Evolutionary conservation across 495 filamentous ascomycete genomes (phyloP), one percentile per base, ranked within the genome.

Genomic region (Endocarpon pusillum): DNA sequence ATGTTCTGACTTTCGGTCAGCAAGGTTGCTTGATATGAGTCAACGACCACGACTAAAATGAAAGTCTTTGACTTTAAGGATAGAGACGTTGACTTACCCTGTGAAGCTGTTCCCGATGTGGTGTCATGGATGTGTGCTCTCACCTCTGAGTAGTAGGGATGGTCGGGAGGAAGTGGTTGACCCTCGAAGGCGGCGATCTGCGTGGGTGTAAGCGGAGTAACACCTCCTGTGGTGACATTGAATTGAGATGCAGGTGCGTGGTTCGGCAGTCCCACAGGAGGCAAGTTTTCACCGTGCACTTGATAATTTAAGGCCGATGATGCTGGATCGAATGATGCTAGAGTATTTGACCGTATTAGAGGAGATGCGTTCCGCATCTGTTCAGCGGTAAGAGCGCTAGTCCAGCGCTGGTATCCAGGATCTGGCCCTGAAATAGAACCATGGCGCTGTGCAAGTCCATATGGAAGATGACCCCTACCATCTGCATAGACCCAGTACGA

Each of bases 41-140:
- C 12, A 8, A 8, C 8, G 8, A 25, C 12, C 12, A 8, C 23
- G 23, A 8, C 8, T 12, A 25, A 25, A 12, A 25, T 8, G 12
- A 8, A 25, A 12, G 23, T 17, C 14, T 7, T 5, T 15, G 4
- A 6, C 19, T 17, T 15, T 31, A n/a, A 31, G 12, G 28, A 7
- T 5, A 14, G 7, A 12, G 28, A n/a, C 19, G 5, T 17, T 31
- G 14, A 31, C 28, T 14, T 6, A 17, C 12, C 14, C 12, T 5
- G 12, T 31, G 5, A 14, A 31, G n/a, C 12, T 5, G 5, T 14
- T 5, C 19, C 28, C 4, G 14, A 15, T 17, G 7, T 31, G 12
- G 19, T 31, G 5, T n/a, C 28, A 6, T 31, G 28, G 5, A 31
- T 31, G 12, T 31, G 28, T n/a, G 28, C 28, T 31, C 19, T n/a